Evolutionary conservation across 768 basidiomycete species (phyloP), one percentile per base, ranked within the genome.

Genomic region (Kwoniella sp.): DNA sequence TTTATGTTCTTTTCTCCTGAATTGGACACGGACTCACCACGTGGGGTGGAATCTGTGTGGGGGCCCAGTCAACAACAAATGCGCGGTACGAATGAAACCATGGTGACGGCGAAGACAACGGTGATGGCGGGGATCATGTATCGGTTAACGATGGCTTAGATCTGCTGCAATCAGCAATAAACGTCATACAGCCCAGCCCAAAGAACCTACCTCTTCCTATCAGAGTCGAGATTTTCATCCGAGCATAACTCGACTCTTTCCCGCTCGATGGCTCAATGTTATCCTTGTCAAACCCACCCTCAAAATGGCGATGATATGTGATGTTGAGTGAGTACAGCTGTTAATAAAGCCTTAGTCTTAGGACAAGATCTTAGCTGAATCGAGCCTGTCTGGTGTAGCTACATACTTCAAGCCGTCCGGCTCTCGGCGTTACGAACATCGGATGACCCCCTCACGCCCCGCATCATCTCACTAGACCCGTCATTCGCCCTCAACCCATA

Each of bases 391-490:
- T n/a, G n/a, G n/a, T n/a, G n/a, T n/a, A 88, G 87, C 50, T 86
- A 88, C 76, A 83, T 95, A 37, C 89, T 94, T 8, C 94, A 96
- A 77, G 86, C 85, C 68, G 83, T 96, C 5, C 88, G 93, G 5
- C 83, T 97, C 26, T 86, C 88, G 13, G 92, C 93, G 76, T 83
- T 97, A n/a, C 89, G 92, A 64, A 86, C 88, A 69, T 87, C 92
- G 44, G 89, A 92, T 61, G 93, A 96, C 73, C 87, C 88, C 0
- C 91, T 93, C 73, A 90, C 90, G 15, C 81, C 87, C 0, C 86
- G 91, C 29, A 83, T 95, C 73, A 88, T 96, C 70, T 86, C 90
- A 6, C 83, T 94, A 54, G 87, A 88, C 74, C 88, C 89, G 0
- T 55, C 67, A 0, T 90, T 91, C 82, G 82, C 86, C 19, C 83